Evolutionary conservation across 371 early-diverging fungal genomes (phyloP), one percentile per base, ranked within the genome.

Genomic region (Mortierella sp.): DNA sequence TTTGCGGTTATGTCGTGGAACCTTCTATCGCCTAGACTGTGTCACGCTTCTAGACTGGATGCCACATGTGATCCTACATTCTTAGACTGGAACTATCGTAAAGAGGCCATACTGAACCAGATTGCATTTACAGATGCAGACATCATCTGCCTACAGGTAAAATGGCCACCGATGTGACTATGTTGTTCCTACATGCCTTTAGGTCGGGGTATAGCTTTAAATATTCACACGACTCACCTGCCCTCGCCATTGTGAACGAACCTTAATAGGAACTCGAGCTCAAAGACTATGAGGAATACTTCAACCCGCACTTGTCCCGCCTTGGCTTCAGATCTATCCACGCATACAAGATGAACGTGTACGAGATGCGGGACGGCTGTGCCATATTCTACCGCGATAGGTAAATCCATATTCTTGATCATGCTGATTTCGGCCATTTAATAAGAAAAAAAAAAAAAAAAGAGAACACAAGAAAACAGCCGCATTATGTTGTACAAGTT

Each of bases 1-100:
- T 84, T 77, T 55, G 77, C 65, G 43, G 74, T 79, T 45, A 79
- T 84, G 77, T 80, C 80, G 28, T 84, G 84, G 84, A 84, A 84
- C 58, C 28, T 80, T 22, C 73, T 84, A 12, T 84, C 84, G 26
- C 80, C 79, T 26, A 66, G 69, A 68, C 57, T 79, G 35, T 77
- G 80, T 67, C 66, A 77, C 51, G 71, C 79, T 24, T 61, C 64
- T 20, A 62, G 77, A 58, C 73, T 84, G 14, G 77, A 81, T 67
- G 39, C 62, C 20, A 54, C 59, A 40, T 77, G 77, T 45, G 71
- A 77, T 24, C 77, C 73, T 8, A 59, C 66, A 10, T 73, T 70
- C 60, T 64, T 84, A 54, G 84, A 84, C 24, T 84, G 84, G 84
- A 62, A 55, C 62, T 70, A 72, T 47, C 84, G 84, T 62, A 79